Conservation (phyloP, 202 grass and related monocot genomes). For the Sporobolus alterniflorus region DNA sequence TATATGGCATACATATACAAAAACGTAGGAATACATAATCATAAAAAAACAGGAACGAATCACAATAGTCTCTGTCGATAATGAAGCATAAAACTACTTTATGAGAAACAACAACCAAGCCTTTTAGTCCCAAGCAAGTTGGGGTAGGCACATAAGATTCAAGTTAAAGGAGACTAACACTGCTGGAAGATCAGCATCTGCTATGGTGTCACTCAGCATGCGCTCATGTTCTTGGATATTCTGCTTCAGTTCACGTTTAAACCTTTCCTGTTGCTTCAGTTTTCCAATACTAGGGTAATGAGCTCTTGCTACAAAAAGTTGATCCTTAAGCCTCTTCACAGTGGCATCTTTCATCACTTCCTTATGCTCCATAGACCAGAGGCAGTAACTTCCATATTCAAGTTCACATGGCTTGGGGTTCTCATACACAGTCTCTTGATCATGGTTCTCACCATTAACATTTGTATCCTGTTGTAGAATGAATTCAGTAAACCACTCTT, state of each 20-base stretch:
- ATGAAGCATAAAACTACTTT: background rate
- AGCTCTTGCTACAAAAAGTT: conserved; percentile 80
- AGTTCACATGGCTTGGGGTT: conserved; percentile 63
- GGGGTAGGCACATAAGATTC: too few species aligned
- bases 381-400: conserved; percentile 83
- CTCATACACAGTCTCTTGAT: conserved; percentile 35
- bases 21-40: background rate
- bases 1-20: background rate
- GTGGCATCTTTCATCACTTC: conserved; percentile 71
- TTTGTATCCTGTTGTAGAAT: conserved; percentile 16
- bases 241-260: conserved; percentile 75
- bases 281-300: conserved; percentile 88
- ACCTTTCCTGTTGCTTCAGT: conserved; percentile 58
- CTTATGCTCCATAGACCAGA: conserved; percentile 85
- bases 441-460: conserved; percentile 6
- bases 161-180: conserved; percentile 49
- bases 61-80: background rate
- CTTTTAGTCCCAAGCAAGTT: too few species aligned
- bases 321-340: conserved; percentile 75
- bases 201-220: conserved; percentile 72
- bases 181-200: conserved; percentile 75
- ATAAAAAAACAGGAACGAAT: background rate
- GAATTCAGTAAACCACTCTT: background rate
- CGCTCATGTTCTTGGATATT: conserved; percentile 86
- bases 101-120: too few species aligned